A percentile compares a stretch with the other conserved stretches of the same genome.
phyloP scores from a whole-genome alignment of 306 rosid species.

The Dalbergia oliveri region DNA sequence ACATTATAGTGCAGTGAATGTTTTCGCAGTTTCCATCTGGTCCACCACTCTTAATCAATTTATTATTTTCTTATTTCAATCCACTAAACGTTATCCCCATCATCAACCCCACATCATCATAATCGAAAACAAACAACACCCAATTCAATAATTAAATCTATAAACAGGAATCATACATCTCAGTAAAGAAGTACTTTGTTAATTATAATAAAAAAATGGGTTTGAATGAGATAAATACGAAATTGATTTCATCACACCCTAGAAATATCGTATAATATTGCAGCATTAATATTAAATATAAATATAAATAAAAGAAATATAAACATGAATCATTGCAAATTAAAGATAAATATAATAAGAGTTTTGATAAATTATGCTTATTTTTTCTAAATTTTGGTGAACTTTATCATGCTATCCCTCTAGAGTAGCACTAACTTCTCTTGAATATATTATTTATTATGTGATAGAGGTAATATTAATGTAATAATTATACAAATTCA shows the following conservation, averaged over 20 bases:
- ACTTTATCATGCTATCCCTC: no score
- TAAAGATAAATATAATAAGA: not conserved
- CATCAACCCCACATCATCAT: conserved; percentile 43
- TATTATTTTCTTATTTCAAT: conserved; percentile 33
- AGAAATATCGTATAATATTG: not conserved
- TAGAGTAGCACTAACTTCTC: no score
- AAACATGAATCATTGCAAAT: not conserved
- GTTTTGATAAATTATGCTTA: no score
- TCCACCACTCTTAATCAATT: conserved; percentile 38
- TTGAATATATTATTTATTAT: no score
- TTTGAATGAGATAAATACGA: not conserved
- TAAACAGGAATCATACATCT: not conserved
- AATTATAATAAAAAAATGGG: not conserved
- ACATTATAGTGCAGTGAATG: conserved; percentile 14
- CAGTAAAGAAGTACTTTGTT: not conserved
- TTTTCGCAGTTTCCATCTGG: conserved; percentile 35
- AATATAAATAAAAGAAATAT: not conserved
- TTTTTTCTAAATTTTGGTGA: no score
- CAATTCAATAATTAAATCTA: not conserved
- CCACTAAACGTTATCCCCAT: conserved; percentile 44
- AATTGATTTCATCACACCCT: not conserved
- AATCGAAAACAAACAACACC: conserved; percentile 36
- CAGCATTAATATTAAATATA: conserved; percentile 10
- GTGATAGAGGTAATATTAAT: no score
- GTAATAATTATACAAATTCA: no score